These are phyloP conservation scores for Orbilia blumenaviensis DNA, from an alignment of 2,329 filamentous ascomycete species.

Conservation along the genomic window DNA sequence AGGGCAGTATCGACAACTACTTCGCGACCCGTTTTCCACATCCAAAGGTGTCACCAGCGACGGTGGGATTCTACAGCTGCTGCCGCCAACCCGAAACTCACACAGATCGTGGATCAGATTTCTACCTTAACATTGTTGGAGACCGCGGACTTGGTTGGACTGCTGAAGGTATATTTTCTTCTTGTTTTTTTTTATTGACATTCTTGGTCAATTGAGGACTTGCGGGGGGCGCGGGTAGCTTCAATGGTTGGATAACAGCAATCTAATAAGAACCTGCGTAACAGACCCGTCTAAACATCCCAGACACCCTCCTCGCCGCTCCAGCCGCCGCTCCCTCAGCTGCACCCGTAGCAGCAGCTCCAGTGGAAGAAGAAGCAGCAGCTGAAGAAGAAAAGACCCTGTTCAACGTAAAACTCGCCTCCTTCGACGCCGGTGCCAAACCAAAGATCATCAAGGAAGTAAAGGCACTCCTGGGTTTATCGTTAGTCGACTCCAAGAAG, in stretches of 20 bases:
- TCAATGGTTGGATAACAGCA: background rate
- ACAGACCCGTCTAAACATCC: slow-evolving; percentile 93
- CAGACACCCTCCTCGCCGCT: slow-evolving; percentile 86
- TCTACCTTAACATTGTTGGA: slow-evolving; percentile 97
- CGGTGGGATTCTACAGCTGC: slow-evolving; percentile 83
- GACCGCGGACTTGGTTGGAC: slow-evolving; percentile 93
- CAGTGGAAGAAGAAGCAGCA: slow-evolving; percentile 84
- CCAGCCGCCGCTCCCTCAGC: slow-evolving; percentile 77
- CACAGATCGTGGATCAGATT: slow-evolving; percentile 96
- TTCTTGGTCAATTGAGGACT: no score
- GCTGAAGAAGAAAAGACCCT: slow-evolving; percentile 92
- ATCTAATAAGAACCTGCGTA: background rate
- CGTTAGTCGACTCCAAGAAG: slow-evolving; percentile 99
- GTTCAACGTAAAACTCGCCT: slow-evolving; percentile 93
- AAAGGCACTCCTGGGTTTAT: slow-evolving; percentile 93
- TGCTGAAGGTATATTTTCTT: slow-evolving; percentile 92
- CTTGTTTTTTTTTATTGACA: no score
- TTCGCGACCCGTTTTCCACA: slow-evolving; percentile 26
- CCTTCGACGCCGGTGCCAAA: slow-evolving; percentile 87
- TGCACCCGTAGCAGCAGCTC: slow-evolving; percentile 70
- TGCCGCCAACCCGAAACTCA: slow-evolving; percentile 84
- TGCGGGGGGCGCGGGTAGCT: no score
- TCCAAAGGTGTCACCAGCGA: slow-evolving; percentile 45
- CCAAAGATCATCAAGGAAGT: slow-evolving; percentile 99
- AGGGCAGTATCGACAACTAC: slow-evolving; percentile 27